Percentiles rank a stretch among this genome's conserved stretches.
phyloP scores from a whole-genome alignment of 106 monocot species.

The Agapanthus africanus region DNA sequence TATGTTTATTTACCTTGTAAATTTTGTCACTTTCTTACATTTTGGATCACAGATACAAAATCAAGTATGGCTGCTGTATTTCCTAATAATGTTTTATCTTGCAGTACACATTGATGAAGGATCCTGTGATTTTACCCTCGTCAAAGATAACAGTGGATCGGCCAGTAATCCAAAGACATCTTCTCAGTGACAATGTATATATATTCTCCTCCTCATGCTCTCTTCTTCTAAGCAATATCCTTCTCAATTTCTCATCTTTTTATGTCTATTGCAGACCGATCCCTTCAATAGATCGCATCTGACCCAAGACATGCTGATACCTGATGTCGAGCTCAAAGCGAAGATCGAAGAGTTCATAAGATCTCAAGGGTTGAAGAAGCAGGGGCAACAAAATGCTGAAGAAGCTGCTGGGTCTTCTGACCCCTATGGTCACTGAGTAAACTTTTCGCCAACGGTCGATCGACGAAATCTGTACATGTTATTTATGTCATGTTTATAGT shows the following conservation, averaged over 20 bases:
- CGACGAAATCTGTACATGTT: no score
- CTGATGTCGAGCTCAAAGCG: slow-evolving; percentile 70
- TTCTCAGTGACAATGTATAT: slow-evolving; percentile 87
- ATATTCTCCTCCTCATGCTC: not conserved
- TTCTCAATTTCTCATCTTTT: not conserved
- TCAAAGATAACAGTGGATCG: slow-evolving; percentile 76
- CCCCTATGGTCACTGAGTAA: slow-evolving; percentile 1
- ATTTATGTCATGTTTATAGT: no score
- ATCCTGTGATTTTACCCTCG: slow-evolving; percentile 92
- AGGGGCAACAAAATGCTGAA: not conserved
- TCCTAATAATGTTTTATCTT: slow-evolving; percentile 3
- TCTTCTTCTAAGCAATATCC: not conserved
- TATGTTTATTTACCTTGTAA: not conserved
- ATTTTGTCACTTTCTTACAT: not conserved
- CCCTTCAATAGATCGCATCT: slow-evolving; percentile 97
- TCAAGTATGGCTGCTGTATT: not conserved
- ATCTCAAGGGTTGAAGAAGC: slow-evolving; percentile 28
- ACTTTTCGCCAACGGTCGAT: no score
- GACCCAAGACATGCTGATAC: slow-evolving; percentile 92
- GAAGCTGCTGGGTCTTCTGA: not conserved
- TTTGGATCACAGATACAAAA: not conserved
- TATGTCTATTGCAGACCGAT: slow-evolving; percentile 55
- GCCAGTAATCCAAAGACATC: slow-evolving; percentile 87
- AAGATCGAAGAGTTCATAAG: slow-evolving; percentile 72
- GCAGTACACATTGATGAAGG: slow-evolving; percentile 97